Percentiles rank a stretch among this genome's conserved stretches.
Evolutionary conservation across 768 basidiomycete genomes (phyloP).

Genomic region (Mycena filopes): DNA sequence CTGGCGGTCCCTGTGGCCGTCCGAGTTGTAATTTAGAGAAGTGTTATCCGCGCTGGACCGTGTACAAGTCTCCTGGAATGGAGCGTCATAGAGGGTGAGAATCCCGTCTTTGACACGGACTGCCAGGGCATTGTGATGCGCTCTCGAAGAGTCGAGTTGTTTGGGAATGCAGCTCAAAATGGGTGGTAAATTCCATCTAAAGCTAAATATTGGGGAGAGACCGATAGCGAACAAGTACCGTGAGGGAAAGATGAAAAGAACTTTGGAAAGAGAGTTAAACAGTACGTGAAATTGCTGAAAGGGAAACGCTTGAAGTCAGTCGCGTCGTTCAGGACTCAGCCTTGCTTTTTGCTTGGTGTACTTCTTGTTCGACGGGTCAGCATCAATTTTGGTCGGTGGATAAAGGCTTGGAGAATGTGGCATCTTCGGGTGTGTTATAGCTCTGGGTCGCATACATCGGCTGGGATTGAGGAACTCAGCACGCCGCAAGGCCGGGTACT

Average conservation of each 20-base stretch:
- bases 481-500: conserved; percentile 63
- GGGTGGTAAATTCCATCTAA: conserved; percentile 80
- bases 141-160: conserved; percentile 86
- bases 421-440: conserved; percentile 77
- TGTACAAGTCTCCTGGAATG: conserved; percentile 80
- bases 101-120: conserved; percentile 66
- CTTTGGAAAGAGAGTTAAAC: no score
- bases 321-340: no score
- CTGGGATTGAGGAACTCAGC: conserved; percentile 74
- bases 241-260: no score
- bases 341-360: conserved; percentile 61
- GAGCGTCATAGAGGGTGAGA: conserved; percentile 84
- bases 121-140: conserved; percentile 72
- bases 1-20: no score
- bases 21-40: no score
- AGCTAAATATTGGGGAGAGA: no score
- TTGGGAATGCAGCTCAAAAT: conserved; percentile 88
- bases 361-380: conserved; percentile 69
- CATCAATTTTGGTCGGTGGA: conserved; percentile 72
- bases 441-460: conserved; percentile 61
- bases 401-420: conserved; percentile 70
- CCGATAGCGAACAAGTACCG: no score
- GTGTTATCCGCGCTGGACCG: no score
- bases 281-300: no score
- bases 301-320: no score